A percentile compares a stretch with the other conserved stretches of the same genome.
phyloP scores from a whole-genome alignment of 1,284 basidiomycete genomes.

The Cryptococcus depauperatus region DNA sequence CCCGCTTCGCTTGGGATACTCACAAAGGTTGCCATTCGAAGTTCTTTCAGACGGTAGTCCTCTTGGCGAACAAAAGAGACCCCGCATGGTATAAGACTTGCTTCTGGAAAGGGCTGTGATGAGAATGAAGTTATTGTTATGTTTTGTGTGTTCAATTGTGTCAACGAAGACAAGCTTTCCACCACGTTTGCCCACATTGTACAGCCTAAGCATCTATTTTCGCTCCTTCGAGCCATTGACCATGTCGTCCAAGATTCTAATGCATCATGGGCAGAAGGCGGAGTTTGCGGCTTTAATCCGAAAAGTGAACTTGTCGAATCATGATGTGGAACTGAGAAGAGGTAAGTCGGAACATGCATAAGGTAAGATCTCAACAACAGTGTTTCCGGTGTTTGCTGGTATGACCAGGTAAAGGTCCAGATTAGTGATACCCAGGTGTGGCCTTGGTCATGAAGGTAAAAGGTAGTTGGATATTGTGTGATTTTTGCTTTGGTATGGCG shows the following conservation, averaged over 20 bases:
- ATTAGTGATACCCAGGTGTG: slow-evolving; percentile 19
- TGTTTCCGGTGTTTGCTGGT: slow-evolving; percentile 20
- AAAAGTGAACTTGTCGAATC: slow-evolving; percentile 5
- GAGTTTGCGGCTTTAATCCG: slow-evolving; percentile 10
- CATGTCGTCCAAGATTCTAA: slow-evolving; percentile 1
- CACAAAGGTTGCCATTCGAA: not conserved
- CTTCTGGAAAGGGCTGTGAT: not conserved
- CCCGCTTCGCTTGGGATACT: not conserved
- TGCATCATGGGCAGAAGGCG: slow-evolving; percentile 11
- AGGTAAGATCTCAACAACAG: slow-evolving; percentile 13
- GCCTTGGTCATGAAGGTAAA: slow-evolving; percentile 8
- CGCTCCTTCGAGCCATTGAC: slow-evolving; percentile 17
- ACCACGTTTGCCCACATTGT: slow-evolving; percentile 17
- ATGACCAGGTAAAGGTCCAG: slow-evolving; percentile 12
- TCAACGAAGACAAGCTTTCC: slow-evolving; percentile 7
- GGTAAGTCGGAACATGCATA: not conserved
- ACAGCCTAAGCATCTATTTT: slow-evolving; percentile 6
- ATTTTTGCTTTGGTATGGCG: not conserved
- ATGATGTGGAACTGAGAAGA: slow-evolving; percentile 4
- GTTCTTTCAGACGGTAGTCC: not conserved
- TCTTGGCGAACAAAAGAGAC: not conserved
- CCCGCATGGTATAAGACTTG: not conserved
- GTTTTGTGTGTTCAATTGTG: slow-evolving; percentile 9
- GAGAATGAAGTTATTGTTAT: slow-evolving; percentile 15
- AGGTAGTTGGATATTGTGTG: not conserved